These are phyloP conservation scores for Didymella pinodella DNA, from an alignment of 2,329 filamentous ascomycete species.

Conservation along the genomic window DNA sequence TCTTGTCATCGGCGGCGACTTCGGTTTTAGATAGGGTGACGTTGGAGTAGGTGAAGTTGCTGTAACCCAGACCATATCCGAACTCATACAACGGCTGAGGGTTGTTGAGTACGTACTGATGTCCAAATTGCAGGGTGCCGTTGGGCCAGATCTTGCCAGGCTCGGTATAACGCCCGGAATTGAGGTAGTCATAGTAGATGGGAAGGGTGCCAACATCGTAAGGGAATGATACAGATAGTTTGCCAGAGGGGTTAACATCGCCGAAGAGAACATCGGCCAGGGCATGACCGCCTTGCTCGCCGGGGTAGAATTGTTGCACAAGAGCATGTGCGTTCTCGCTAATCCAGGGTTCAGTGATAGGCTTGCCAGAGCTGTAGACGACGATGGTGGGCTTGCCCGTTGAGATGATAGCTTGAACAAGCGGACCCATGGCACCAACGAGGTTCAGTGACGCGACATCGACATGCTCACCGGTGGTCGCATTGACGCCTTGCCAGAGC, in stretches of 20 bases:
- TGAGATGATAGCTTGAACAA: constrained; percentile 71
- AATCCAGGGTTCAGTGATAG: constrained; percentile 77
- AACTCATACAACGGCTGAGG: constrained; percentile 70
- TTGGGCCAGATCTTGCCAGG: constrained; percentile 64
- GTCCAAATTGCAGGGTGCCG: constrained; percentile 69
- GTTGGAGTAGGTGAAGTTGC: constrained; percentile 67
- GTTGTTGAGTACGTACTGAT: constrained; percentile 69
- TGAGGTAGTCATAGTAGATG: constrained; percentile 76
- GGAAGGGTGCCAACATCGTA: constrained; percentile 72
- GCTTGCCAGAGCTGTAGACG: constrained; percentile 74
- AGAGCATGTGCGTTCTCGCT: constrained; percentile 69
- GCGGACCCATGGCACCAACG: constrained; percentile 72
- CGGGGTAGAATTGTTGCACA: constrained; percentile 78
- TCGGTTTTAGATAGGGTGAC: constrained; percentile 60
- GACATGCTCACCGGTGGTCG: constrained; percentile 78
- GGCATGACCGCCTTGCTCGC: constrained; percentile 71
- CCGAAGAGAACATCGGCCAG: constrained; percentile 70
- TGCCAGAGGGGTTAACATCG: constrained; percentile 70
- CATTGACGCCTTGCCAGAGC: constrained; percentile 74
- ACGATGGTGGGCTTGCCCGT: constrained; percentile 73
- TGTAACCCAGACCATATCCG: constrained; percentile 72
- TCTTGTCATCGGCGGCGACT: constrained; percentile 60
- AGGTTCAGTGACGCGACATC: constrained; percentile 70
- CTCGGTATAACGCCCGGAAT: constrained; percentile 66
- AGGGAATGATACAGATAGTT: constrained; percentile 72